These are phyloP conservation scores for Purpureocillium lavendulum DNA, from an alignment of 2,329 filamentous ascomycete genomes.

Conservation along the genomic window DNA sequence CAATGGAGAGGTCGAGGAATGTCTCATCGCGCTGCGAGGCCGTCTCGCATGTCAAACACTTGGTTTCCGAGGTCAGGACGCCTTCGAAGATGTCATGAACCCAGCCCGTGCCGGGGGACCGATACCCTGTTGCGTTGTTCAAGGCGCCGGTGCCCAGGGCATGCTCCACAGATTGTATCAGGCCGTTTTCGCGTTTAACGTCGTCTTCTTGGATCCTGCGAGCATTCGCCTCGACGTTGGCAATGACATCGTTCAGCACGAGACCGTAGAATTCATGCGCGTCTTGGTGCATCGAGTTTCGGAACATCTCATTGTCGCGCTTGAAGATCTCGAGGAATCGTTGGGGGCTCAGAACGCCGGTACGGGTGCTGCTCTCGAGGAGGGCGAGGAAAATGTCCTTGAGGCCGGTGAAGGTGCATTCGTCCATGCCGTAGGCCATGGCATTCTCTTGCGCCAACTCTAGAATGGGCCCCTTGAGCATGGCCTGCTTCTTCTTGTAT, in stretches of 20 bases:
- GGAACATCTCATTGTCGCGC: conserved; percentile 94
- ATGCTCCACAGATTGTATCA: conserved; percentile 43
- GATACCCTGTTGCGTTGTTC: conserved; percentile 32
- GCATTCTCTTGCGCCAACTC: conserved; percentile 78
- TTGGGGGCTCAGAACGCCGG: conserved; percentile 84
- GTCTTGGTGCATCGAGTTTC: conserved; percentile 95
- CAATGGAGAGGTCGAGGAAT: conserved; percentile 92
- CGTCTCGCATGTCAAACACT: conserved; percentile 93
- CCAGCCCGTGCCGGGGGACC: conserved; percentile 68
- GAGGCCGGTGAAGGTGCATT: conserved; percentile 87
- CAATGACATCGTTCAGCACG: conserved; percentile 90
- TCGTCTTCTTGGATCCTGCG: conserved; percentile 50
- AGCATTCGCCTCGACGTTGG: conserved; percentile 85
- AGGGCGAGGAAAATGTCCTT: conserved; percentile 95
- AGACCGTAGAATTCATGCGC: conserved; percentile 95
- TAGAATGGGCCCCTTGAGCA: conserved; percentile 78
- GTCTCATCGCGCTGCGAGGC: conserved; percentile 92
- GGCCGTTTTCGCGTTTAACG: conserved; percentile 24
- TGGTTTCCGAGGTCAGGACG: conserved; percentile 87
- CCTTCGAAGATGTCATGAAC: conserved; percentile 97
- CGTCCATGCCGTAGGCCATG: conserved; percentile 79
- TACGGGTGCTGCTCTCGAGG: conserved; percentile 71
- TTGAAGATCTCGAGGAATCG: conserved; percentile 91
- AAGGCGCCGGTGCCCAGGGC: conserved; percentile 22
- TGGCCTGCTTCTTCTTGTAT: conserved; percentile 94